Base-by-base conservation (phyloP, 768 basidiomycete species). In the Pulveroboletus sp. region DNA sequence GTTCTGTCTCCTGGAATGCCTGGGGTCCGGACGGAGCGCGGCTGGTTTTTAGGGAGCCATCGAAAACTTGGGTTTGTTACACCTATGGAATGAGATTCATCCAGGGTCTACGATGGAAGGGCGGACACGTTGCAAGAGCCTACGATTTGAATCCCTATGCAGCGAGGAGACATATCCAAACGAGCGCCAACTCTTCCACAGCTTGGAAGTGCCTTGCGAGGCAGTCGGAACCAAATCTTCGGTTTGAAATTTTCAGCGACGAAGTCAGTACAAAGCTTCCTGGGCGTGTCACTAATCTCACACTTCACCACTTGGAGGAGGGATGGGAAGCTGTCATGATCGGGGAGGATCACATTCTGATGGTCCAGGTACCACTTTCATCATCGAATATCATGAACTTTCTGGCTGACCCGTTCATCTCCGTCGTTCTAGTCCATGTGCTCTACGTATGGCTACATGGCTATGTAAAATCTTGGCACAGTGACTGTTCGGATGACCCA, bases 51-150 rank as follows among this genome's bases (percentile, higher is more conserved):
- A 54, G 63, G 26, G 54, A 51, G 5, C 60, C 64, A 12, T 65
- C 65, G 17, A 64, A 67, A 6, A 55, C 43, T 12, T 73, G 71
- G 71, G 63, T 71, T 18, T 71, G 70, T 40, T 69, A 65, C 47
- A 52, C 67, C 14, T 67, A 71, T 24, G 71, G 71, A 3, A 64
- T 63, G 57, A 71, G 59, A 31, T 71, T 64, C 24, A 50, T 69
- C 15, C 63, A 57, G 33, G 54, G 56, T 39, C 36, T 64, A 27
- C 54, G 53, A 30, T 66, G 67, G 58, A 57, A 54, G 7, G 18
- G 42, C 5, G 55, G 51, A 24, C 55, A 57, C 0, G 32, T 28
- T 5, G 69, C 64, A 9, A 50, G 59, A 6, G 54, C 64, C 7
- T 64, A 69, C 42, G 71, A 72, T 55, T 72, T 73, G 21, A 69